These are phyloP conservation scores for Ostreobium quekettii DNA, from an alignment of 139 green algal species.

Conservation along the genomic window DNA sequence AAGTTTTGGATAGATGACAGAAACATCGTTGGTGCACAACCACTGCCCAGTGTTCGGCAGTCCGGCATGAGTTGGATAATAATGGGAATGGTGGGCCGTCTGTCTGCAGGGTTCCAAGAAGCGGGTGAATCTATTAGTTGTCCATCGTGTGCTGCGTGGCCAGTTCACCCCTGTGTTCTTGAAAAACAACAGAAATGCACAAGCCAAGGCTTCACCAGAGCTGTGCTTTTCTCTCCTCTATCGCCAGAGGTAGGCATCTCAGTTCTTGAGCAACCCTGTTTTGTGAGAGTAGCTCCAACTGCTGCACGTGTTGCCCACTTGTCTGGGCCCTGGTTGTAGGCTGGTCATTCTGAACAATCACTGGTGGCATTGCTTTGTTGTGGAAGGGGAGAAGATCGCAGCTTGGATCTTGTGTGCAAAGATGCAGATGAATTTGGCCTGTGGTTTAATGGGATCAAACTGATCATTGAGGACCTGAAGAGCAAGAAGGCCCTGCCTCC, in stretches of 20 bases:
- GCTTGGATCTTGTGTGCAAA: conserved; percentile 1
- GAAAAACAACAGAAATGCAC: not conserved
- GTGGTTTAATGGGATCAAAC: not conserved
- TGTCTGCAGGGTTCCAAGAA: not conserved
- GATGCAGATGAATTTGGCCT: not conserved
- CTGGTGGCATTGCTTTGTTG: not conserved
- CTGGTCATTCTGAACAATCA: not conserved
- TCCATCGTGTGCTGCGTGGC: not conserved
- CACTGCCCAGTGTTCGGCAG: not conserved
- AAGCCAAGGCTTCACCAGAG: not conserved
- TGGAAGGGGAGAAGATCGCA: not conserved
- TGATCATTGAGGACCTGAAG: not conserved
- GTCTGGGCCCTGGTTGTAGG: too few relatives aligned
- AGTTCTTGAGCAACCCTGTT: not conserved
- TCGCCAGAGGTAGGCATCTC: conserved; percentile 1
- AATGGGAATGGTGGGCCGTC: not conserved
- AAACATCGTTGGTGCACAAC: too few relatives aligned
- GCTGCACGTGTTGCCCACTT: too few relatives aligned
- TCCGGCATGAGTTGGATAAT: not conserved
- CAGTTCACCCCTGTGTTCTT: conserved; percentile 12
- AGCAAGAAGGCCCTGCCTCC: not conserved
- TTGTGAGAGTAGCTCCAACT: conserved; percentile 1
- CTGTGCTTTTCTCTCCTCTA: conserved; percentile 12
- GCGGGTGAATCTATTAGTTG: not conserved
- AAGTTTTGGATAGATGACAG: too few relatives aligned